Percentiles rank a stretch among this genome's conserved stretches.
These are phyloP conservation scores for Penicillium sp. DNA, from an alignment of 2,329 filamentous ascomycete genomes.

Conservation along the genomic window DNA sequence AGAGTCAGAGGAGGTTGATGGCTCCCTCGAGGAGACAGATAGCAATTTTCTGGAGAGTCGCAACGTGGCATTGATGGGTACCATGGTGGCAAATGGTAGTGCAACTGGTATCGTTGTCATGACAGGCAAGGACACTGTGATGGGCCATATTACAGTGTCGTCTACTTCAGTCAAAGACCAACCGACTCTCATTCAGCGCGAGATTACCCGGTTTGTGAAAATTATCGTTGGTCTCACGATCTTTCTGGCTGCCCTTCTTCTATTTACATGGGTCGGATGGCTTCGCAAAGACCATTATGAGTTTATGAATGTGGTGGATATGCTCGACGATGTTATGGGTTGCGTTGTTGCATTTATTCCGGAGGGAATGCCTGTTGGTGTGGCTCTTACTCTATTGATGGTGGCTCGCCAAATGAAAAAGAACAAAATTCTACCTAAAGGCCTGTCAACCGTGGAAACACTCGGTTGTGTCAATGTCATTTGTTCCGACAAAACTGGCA, in stretches of 20 bases:
- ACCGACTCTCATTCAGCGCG: constrained; percentile 68
- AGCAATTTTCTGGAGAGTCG: constrained; percentile 75
- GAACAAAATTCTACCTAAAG: constrained; percentile 76
- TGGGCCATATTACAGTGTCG: constrained; percentile 72
- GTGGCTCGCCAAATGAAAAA: constrained; percentile 73
- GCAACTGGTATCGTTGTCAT: constrained; percentile 68
- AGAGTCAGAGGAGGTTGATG: constrained; percentile 66
- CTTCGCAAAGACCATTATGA: constrained; percentile 62
- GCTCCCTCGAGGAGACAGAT: constrained; percentile 64
- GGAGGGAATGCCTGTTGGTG: constrained; percentile 69
- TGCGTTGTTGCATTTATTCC: constrained; percentile 78
- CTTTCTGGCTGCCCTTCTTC: constrained; percentile 55
- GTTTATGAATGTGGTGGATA: constrained; percentile 69
- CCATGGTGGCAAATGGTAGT: constrained; percentile 70
- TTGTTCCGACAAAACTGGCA: constrained; percentile 75
- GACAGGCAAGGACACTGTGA: constrained; percentile 70
- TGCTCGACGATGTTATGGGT: constrained; percentile 72
- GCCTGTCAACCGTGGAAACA: constrained; percentile 74
- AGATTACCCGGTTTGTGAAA: constrained; percentile 70
- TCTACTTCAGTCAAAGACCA: constrained; percentile 69
- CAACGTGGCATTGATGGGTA: constrained; percentile 75
- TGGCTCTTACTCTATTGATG: constrained; percentile 72
- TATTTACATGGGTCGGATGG: constrained; percentile 64
- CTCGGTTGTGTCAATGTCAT: constrained; percentile 72
- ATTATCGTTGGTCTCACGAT: constrained; percentile 70